Percentiles rank a stretch among this genome's conserved stretches.
Evolutionary conservation across 2,329 filamentous ascomycete genomes (phyloP).

Genomic region (Didymella sp.): DNA sequence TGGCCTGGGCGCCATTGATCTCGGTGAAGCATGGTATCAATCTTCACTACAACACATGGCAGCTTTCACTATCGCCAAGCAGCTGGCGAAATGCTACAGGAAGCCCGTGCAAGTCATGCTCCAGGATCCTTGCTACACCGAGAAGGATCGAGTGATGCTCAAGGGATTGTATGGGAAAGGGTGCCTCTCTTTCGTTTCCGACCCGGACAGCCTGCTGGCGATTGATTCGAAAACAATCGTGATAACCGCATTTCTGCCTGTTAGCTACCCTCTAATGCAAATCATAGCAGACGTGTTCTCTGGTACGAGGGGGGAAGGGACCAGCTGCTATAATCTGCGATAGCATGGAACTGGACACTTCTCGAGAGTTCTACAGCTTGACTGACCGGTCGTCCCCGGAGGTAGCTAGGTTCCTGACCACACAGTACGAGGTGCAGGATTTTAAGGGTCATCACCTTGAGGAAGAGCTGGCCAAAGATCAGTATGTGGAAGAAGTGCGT

Average conservation of each 20-base stretch:
- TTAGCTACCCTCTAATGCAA: slow-evolving; percentile 25
- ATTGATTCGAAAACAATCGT: slow-evolving; percentile 28
- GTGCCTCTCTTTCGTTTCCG: neutral
- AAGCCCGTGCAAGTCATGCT: slow-evolving; percentile 19
- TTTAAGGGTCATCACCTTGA: slow-evolving; percentile 9
- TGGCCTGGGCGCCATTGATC: slow-evolving; percentile 19
- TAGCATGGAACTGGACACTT: neutral
- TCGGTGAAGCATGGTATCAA: slow-evolving; percentile 1
- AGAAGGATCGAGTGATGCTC: slow-evolving; percentile 13
- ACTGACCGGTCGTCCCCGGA: slow-evolving; percentile 1
- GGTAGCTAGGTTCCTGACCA: slow-evolving; percentile 3
- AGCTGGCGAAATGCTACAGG: neutral
- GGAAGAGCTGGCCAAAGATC: neutral
- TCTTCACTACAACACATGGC: slow-evolving; percentile 26
- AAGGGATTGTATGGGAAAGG: neutral
- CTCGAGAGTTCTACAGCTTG: neutral
- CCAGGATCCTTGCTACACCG: slow-evolving; percentile 28
- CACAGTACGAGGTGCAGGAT: neutral
- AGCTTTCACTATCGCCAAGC: slow-evolving; percentile 20
- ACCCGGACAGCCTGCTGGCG: slow-evolving; percentile 27
- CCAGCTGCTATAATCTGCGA: slow-evolving; percentile 18
- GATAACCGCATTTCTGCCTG: slow-evolving; percentile 20
- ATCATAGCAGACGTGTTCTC: slow-evolving; percentile 24
- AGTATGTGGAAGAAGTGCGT: neutral
- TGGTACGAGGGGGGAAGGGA: neutral